Percentiles rank a stretch among this genome's conserved stretches.
These are phyloP conservation scores for Laburnicola sp. DNA, from an alignment of 2,329 filamentous ascomycete genomes.

Conservation along the genomic window DNA sequence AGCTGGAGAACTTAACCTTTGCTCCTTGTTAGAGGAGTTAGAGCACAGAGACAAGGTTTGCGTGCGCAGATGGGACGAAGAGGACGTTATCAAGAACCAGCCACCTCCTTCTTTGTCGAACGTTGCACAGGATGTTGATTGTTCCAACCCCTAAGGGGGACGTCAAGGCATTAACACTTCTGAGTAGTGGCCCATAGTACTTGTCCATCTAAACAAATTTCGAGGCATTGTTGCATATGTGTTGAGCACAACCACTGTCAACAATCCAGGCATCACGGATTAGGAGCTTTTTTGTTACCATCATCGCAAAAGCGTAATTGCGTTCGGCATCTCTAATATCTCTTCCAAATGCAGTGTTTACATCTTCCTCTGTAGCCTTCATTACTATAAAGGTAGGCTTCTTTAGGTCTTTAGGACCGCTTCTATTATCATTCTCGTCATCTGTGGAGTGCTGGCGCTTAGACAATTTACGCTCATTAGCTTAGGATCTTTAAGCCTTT, in stretches of 20 bases:
- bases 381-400: conserved; percentile 10
- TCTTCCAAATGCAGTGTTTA: conserved; percentile 9
- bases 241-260: conserved; percentile 11
- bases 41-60: conserved; percentile 9
- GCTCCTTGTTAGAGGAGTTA: no score
- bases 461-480: not conserved
- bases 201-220: conserved; percentile 6
- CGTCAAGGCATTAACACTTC: conserved; percentile 8
- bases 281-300: conserved; percentile 11
- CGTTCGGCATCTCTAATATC: conserved; percentile 4
- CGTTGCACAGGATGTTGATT: conserved; percentile 6
- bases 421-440: not conserved
- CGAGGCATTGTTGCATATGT: conserved; percentile 8
- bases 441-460: conserved; percentile 5
- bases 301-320: conserved; percentile 5
- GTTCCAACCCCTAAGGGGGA: conserved; percentile 6
- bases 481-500: not conserved
- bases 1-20: no score
- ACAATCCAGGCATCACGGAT: conserved; percentile 14
- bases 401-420: no score
- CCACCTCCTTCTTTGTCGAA: conserved; percentile 6
- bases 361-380: conserved; percentile 6
- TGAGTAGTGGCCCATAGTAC: not conserved
- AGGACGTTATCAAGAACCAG: conserved; percentile 11
- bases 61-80: conserved; percentile 12